Evolutionary conservation across 2,329 filamentous ascomycete genomes (phyloP).

Genomic region (Cladophialophora chaetospira): DNA sequence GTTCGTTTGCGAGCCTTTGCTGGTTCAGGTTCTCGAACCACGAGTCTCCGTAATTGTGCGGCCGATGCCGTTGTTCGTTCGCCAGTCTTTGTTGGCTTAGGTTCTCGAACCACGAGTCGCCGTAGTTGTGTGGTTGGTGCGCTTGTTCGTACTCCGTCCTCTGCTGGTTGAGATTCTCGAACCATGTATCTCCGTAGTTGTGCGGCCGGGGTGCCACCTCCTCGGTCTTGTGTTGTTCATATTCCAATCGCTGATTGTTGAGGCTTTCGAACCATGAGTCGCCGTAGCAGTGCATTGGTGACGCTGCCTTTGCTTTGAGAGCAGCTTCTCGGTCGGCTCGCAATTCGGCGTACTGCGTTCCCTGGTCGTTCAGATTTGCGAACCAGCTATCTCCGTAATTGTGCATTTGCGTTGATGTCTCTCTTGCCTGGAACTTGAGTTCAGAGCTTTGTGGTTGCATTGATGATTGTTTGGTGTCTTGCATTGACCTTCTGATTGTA

Average conservation of each 20-base stretch:
- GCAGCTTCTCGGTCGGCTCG: neutral
- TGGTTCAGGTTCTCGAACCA: constrained; percentile 22
- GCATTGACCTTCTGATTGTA: neutral
- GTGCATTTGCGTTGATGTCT: constrained; percentile 12
- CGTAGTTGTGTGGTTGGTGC: constrained; percentile 18
- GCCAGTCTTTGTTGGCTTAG: constrained; percentile 2
- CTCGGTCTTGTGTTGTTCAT: constrained; percentile 5
- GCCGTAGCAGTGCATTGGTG: constrained; percentile 16
- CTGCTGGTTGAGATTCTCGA: constrained; percentile 23
- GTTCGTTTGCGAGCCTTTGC: constrained; percentile 7
- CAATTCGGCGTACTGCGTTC: constrained; percentile 10
- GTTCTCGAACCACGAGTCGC: constrained; percentile 26
- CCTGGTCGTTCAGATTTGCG: constrained; percentile 19
- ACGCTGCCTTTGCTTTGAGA: neutral
- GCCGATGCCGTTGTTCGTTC: neutral
- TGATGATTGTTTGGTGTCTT: neutral
- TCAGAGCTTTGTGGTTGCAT: neutral
- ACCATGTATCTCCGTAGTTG: constrained; percentile 23
- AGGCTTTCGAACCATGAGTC: constrained; percentile 27
- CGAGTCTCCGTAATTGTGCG: constrained; percentile 18
- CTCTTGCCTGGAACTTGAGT: constrained; percentile 4
- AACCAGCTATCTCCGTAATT: constrained; percentile 25
- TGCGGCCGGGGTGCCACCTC: neutral
- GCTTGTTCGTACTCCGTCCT: constrained; percentile 9
- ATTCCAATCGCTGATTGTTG: constrained; percentile 15